A percentile compares a stretch with the other conserved stretches of the same genome.
Conservation (phyloP, 352 stramenopile species). For the Globisporangium spiculum region DNA sequence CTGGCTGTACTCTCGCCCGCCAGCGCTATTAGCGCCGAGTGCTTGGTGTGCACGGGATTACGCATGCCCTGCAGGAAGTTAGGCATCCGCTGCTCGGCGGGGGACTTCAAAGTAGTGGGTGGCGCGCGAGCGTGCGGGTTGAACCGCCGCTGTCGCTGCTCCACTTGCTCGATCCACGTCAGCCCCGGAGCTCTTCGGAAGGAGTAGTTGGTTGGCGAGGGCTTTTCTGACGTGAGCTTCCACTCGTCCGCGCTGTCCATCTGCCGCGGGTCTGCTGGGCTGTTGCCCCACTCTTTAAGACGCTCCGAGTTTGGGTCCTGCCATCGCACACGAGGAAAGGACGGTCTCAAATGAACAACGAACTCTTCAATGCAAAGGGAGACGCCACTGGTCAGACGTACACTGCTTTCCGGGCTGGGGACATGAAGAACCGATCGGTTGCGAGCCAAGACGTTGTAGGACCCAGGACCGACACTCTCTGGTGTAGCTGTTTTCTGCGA, state of each 20-base stretch:
- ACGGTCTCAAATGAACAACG: no score
- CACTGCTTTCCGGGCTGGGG: slow-evolving; percentile 1
- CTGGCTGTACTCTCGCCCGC: background rate
- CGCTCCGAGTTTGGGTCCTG: slow-evolving; percentile 29
- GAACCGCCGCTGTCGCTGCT: slow-evolving; percentile 41
- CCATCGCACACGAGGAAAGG: slow-evolving; percentile 2
- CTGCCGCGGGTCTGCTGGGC: slow-evolving; percentile 28
- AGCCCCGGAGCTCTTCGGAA: slow-evolving; percentile 46
- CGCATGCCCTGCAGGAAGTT: slow-evolving; percentile 47
- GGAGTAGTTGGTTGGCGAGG: slow-evolving; percentile 45
- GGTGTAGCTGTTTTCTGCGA: slow-evolving; percentile 47
- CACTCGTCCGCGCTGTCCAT: slow-evolving; percentile 60
- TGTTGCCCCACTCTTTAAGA: slow-evolving; percentile 43
- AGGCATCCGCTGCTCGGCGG: slow-evolving; percentile 39
- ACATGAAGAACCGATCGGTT: slow-evolving; percentile 13
- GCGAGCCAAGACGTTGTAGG: slow-evolving; percentile 38
- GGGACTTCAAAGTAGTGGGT: background rate
- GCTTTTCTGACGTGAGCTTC: slow-evolving; percentile 68
- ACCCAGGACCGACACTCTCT: slow-evolving; percentile 50
- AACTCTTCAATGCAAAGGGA: no score
- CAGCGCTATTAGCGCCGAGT: slow-evolving; percentile 4
- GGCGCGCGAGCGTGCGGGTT: slow-evolving; percentile 31
- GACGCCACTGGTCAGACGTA: background rate
- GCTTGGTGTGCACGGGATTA: slow-evolving; percentile 36
- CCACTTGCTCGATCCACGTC: slow-evolving; percentile 75